These are phyloP conservation scores for Neurospora sp. DNA, from an alignment of 495 filamentous ascomycete genomes.

Conservation along the genomic window DNA sequence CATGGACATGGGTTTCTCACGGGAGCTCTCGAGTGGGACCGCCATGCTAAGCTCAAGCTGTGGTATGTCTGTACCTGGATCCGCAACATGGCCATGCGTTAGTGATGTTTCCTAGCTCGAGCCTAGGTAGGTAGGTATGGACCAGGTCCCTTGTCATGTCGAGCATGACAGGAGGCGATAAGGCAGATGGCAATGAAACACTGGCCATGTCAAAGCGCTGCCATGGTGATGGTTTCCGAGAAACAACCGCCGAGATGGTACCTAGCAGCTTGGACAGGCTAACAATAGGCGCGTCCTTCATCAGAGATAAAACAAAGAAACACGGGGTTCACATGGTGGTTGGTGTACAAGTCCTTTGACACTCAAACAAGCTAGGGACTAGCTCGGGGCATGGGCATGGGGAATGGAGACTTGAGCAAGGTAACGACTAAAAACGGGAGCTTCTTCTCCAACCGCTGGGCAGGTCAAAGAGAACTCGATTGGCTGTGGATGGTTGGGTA, in stretches of 20 bases:
- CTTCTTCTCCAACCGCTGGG: slow-evolving; percentile 11
- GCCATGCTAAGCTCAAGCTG: background rate
- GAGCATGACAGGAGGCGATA: background rate
- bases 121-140: background rate
- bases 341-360: slow-evolving; percentile 2
- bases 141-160: background rate
- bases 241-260: slow-evolving; percentile 1
- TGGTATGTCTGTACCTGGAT: background rate
- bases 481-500: background rate
- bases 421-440: slow-evolving; percentile 2
- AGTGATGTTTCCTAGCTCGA: background rate
- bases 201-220: background rate
- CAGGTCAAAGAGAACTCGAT: background rate
- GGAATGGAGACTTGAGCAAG: slow-evolving; percentile 5
- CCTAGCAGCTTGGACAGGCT: background rate
- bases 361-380: slow-evolving; percentile 18
- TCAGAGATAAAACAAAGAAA: slow-evolving; percentile 6
- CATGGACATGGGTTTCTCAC: background rate
- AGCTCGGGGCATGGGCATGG: background rate
- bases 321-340: slow-evolving; percentile 14
- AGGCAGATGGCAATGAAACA: background rate
- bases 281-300: slow-evolving; percentile 2
- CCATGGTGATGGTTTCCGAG: background rate
- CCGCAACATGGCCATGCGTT: background rate
- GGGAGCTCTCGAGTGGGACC: slow-evolving; percentile 2